Base-by-base conservation (phyloP, 78 protist species). In the Dictyostelium citrinum region DNA sequence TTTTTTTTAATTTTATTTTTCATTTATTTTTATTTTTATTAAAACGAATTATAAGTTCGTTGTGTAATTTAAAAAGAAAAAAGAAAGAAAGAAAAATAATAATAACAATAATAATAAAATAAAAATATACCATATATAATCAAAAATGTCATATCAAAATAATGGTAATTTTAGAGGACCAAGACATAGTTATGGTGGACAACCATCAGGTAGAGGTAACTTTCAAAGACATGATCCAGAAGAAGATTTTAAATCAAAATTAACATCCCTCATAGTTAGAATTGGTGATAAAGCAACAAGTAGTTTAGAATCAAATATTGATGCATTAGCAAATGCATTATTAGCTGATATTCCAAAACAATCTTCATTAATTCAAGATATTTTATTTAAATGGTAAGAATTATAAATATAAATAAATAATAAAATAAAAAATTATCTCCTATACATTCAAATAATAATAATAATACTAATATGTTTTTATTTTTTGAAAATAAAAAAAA, bases 201-300 rank as follows among this genome's bases (percentile, higher is more conserved):
- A 24, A 24, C 35, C 81, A n/a, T 20, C 22, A 14, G 45, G 37
- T 14, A 74, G 55, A 39, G 55, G 60, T 35, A 31, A 35, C 20
- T 45, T 45, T 55, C 29, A 79, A 29, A 79, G 71, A 79, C 31
- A 9, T 45, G 83, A 51, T 11, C 77, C 82, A 60, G 83, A 85
- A 17, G 93, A 86, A 3, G 93, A 86, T 78, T 68, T 78, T 7
- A 86, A 86, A 27, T 27, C 55, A 17, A 86, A 78, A 81, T 46
- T 86, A 35, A 86, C 93, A 16, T 86, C 93, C 45, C 55, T 86
- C 49, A 86, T 86, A 1, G 84, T 86, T 29, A 81, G 82, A 61
- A 86, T 86, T 68, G 93, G 93, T 64, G 93, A 86, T 49, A 86
- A 86, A 35, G 37, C 79, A n/a, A 24, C 93, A 22, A 33, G 55